phyloP scores from a whole-genome alignment of 495 filamentous ascomycete genomes.

The Letharia lupina region DNA sequence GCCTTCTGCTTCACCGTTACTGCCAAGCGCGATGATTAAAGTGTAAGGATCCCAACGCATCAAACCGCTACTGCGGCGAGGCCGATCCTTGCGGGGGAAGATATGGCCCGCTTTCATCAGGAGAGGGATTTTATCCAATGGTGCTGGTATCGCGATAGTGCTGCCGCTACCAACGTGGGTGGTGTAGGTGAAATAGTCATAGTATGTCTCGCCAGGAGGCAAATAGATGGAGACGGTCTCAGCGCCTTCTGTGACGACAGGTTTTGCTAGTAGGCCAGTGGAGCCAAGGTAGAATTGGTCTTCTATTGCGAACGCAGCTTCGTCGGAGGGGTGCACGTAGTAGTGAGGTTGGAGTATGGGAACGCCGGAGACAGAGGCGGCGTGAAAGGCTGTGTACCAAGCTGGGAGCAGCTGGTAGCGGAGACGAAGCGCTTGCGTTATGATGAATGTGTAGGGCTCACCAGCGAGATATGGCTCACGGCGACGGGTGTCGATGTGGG shows the following conservation, averaged over 20 bases:
- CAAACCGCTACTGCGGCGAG: slow-evolving; percentile 71
- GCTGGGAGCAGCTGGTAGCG: slow-evolving; percentile 83
- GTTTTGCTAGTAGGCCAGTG: slow-evolving; percentile 82
- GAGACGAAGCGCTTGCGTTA: slow-evolving; percentile 76
- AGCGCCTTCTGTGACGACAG: slow-evolving; percentile 67
- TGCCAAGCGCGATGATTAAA: slow-evolving; percentile 67
- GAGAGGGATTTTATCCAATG: slow-evolving; percentile 75
- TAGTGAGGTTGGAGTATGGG: slow-evolving; percentile 88
- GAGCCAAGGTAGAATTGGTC: slow-evolving; percentile 87
- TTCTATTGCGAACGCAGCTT: slow-evolving; percentile 76
- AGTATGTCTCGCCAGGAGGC: slow-evolving; percentile 79
- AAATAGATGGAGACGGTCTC: slow-evolving; percentile 73
- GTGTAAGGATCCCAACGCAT: slow-evolving; percentile 96
- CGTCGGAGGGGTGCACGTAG: slow-evolving; percentile 82
- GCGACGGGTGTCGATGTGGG: slow-evolving; percentile 89
- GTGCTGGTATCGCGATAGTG: slow-evolving; percentile 58
- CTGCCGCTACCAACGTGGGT: slow-evolving; percentile 61
- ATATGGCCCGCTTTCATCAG: slow-evolving; percentile 90
- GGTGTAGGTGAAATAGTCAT: slow-evolving; percentile 85
- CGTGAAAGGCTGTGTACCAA: slow-evolving; percentile 96
- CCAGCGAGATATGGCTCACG: slow-evolving; percentile 86
- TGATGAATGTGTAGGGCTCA: slow-evolving; percentile 77
- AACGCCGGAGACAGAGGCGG: slow-evolving; percentile 69
- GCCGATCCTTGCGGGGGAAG: slow-evolving; percentile 79
- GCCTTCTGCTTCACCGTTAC: slow-evolving; percentile 62